Conservation (phyloP, 2,329 filamentous ascomycete species). For the Fusarium temperatum region DNA sequence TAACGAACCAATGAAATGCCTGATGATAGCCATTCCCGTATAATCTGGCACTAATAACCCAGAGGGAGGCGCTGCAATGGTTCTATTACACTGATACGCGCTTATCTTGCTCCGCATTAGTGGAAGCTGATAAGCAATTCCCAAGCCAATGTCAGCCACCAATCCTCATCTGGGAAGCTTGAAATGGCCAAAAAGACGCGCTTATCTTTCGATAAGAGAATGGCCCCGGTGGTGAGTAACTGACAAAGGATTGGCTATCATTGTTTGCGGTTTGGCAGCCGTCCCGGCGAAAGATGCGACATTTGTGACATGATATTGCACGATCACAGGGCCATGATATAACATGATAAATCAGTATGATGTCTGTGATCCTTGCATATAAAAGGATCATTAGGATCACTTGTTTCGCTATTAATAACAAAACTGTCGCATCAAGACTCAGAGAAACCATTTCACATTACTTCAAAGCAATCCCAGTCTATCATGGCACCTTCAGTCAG, state of each 20-base stretch:
- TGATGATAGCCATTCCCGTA: background rate
- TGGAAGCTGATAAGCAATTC: background rate
- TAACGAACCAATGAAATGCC: background rate
- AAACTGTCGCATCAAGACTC: fast-evolving
- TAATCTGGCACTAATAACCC: too few relatives aligned
- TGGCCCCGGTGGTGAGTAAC: fast-evolving
- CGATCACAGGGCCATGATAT: background rate
- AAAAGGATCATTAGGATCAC: fast-evolving
- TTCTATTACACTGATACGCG: background rate
- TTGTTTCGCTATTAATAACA: background rate
- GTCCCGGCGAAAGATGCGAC: background rate
- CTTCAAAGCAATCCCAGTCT: background rate
- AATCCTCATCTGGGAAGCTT: background rate
- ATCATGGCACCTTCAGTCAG: background rate
- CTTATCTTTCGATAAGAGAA: background rate
- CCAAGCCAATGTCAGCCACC: background rate
- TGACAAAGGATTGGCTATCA: background rate
- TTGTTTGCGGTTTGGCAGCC: background rate
- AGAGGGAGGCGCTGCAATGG: background rate
- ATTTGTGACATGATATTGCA: background rate
- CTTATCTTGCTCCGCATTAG: background rate
- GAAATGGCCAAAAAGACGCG: background rate
- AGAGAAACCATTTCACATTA: background rate
- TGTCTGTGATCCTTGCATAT: fast-evolving
- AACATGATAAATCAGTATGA: background rate